Evolutionary conservation across 2,329 filamentous ascomycete genomes (phyloP), one percentile per base, ranked within the genome.

Genomic region (Colletotrichum tamarilloi): DNA sequence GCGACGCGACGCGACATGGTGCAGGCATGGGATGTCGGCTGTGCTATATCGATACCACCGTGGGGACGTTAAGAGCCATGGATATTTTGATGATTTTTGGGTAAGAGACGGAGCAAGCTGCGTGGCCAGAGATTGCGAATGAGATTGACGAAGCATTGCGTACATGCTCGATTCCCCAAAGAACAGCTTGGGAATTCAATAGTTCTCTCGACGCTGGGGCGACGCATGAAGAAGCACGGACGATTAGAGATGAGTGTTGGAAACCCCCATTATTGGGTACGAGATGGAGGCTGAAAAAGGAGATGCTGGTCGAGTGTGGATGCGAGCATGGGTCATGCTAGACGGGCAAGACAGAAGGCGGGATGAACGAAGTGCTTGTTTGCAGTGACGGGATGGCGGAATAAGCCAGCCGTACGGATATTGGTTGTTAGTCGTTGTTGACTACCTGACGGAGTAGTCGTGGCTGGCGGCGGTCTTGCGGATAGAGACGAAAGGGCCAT

Each of bases 211-310:
- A 58, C 56, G 56, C 71, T 57, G 60, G 71, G 26, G 24, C 22
- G 38, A 49, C 42, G 74, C 72, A 75, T 75, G 65, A 74, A 72
- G 62, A 58, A 68, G 72, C 74, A 75, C 72, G 38, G 74, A 74
- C 72, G 53, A 19, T 46, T 74, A 65, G 74, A 75, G 72, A 75
- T 74, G 74, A 75, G 72, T 67, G 11, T 71, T 64, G 53, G 55
- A 55, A 58, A 42, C 52, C 19, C 46, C 59, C 57, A 63, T 68
- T 53, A 57, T 67, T 67, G 62, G 68, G 68, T 73, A 70, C 67
- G 60, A 70, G 67, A 58, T 62, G 56, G 71, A 73, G 67, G 71
- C 71, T 73, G 67, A 66, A 73, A 63, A 63, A 73, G 67, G 62
- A 57, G 71, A 49, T 66, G 71, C 67, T 22, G 56, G 71, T 53